Base-by-base conservation (phyloP, 208 protist genomes). In the Leishmania amazonensis region DNA sequence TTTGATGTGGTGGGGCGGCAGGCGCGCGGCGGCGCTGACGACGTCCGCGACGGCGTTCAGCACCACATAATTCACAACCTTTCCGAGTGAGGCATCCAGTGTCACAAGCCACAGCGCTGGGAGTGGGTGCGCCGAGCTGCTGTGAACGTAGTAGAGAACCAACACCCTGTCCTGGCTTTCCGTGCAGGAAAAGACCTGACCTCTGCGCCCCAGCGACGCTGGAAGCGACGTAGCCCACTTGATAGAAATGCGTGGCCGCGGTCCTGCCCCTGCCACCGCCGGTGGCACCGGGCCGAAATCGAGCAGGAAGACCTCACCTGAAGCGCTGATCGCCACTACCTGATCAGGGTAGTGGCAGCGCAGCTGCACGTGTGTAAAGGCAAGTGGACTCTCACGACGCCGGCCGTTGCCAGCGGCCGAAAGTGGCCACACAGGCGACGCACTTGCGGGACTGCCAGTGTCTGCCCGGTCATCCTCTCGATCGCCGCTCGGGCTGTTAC, bases 211-310 rank as follows among this genome's bases (percentile, higher is more conserved):
- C 2, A 96, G 87, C 15, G 87, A 68, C 8, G 82, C 57, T 58
- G 89, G 89, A 19, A 96, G 81, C 45, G 91, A 94, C 17, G 88
- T 92, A 53, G 78, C 87, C 93, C 93, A 96, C 42, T 88, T 88
- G 15, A 86, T 67, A 3, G 31, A 24, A 13, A 86, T 45, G 24
- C 78, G 54, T 19, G 73, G 67, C 24, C 8, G 49, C 47, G 24
- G 24, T 40, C 45, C 60, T 15, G 54, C 19, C 24, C n/a, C 35
- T n/a, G 45, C 53, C 67, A n/a, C 53, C 9, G 31, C 60, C 1
- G 83, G 79, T 15, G 78, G 70, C 21, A 91, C 31, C 0, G 83
- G 68, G 31, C 80, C 75, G 62, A 89, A 80, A 58, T 92, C 88
- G 21, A 96, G 58, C 4, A 96, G 74, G 28, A 94, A 92, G 19